Evolutionary conservation across 345 rosid species (phyloP).

Genomic region (Salix dunnii): DNA sequence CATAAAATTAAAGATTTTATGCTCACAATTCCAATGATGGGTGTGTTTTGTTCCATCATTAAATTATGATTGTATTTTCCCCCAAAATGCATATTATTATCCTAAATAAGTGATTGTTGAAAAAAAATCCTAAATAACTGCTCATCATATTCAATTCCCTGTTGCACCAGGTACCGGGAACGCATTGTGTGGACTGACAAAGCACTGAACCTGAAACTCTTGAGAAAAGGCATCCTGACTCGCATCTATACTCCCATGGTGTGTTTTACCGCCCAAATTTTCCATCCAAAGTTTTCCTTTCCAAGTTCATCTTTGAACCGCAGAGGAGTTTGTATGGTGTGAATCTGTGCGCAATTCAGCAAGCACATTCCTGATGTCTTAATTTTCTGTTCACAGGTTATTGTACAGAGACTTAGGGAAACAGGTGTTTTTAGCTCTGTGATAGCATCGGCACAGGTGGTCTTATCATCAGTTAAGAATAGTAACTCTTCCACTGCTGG

Average conservation of each 20-base stretch:
- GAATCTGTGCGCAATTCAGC: background rate
- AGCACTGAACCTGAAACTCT: slow-evolving; percentile 53
- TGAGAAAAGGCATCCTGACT: slow-evolving; percentile 71
- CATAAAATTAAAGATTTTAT: background rate
- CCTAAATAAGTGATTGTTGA: background rate
- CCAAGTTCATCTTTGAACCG: slow-evolving; percentile 3
- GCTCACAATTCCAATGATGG: background rate
- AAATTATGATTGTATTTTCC: background rate
- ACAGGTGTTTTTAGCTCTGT: slow-evolving; percentile 61
- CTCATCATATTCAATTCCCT: background rate
- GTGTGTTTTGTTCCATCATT: background rate
- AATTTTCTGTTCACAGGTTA: slow-evolving; percentile 42
- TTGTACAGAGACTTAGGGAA: slow-evolving; percentile 68
- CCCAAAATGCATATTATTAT: background rate
- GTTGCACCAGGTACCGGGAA: slow-evolving; percentile 64
- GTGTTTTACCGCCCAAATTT: slow-evolving; percentile 18
- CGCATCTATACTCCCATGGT: slow-evolving; percentile 89
- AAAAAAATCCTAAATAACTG: background rate
- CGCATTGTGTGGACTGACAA: slow-evolving; percentile 75
- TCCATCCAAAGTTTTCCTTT: background rate
- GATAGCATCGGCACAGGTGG: slow-evolving; percentile 45
- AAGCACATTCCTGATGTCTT: background rate
- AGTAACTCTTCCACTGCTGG: slow-evolving; percentile 34
- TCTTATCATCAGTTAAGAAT: slow-evolving; percentile 32
- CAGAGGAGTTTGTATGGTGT: background rate